Base-by-base conservation (phyloP, 768 basidiomycete species). In the Hemileccinum rubropunctum region DNA sequence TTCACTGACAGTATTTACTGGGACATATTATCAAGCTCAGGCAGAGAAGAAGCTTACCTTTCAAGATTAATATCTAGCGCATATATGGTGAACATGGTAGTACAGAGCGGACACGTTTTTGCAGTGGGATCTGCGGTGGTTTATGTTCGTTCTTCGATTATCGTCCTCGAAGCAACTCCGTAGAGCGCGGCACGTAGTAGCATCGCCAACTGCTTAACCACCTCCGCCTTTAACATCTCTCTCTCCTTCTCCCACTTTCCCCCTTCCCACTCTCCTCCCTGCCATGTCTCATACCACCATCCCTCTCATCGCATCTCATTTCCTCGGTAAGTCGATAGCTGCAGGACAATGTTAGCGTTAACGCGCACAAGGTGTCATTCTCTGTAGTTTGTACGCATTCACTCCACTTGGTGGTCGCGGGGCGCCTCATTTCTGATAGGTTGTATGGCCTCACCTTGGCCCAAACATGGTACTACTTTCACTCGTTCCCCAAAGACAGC, bases 401-500 rank as follows among this genome's bases (percentile, higher is more conserved):
- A 1, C 23, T 9, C 17, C 51, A 11, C 27, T 38, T 20, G 11
- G 14, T 39, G 30, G 26, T 20, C 38, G 6, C 42, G 28, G 5
- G 3, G 3, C 13, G 12, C 18, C 38, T 51, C 35, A 63, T 45
- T 26, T 6, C 12, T 6, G 20, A 51, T 18, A 70, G 69, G 59
- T 51, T 70, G 58, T 70, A 70, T 40, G 69, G 69, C 37, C 52
- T 71, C 48, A 70, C 70, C 8, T 45, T 70, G 43, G 61, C 63
- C 1, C 70, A 71, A 42, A 69, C 67, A 39, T 66, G 63, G 62
- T 61, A 59, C 26, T 71, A 71, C 48, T 71, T 66, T 32, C 60
- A 59, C 23, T 54, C 64, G 32, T 71, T 62, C 50, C 57, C 58
- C 20, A 60, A 61, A 26, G 69, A 71, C 46, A 61, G 57, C 23